phyloP scores from a whole-genome alignment of 495 filamentous ascomycete genomes.

The Gamarada debralockiae region DNA sequence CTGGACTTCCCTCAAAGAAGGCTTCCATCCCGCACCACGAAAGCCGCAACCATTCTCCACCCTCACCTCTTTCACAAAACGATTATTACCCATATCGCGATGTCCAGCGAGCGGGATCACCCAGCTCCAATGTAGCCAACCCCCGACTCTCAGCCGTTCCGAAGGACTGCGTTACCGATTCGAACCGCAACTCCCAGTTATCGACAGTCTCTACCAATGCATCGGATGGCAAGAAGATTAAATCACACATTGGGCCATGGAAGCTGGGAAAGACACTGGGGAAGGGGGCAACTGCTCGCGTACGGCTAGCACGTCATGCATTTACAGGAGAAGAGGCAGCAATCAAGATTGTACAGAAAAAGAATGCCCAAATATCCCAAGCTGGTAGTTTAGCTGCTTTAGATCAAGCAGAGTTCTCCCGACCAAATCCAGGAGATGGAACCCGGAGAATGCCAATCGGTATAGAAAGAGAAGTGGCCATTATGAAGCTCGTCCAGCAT shows the following conservation, averaged over 20 bases:
- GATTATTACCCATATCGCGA: constrained; percentile 24
- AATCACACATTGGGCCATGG: constrained; percentile 87
- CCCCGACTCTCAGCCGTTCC: constrained; percentile 49
- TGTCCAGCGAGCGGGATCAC: constrained; percentile 24
- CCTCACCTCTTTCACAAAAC: constrained; percentile 37
- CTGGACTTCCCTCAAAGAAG: constrained; percentile 18
- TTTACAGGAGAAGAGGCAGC: constrained; percentile 73
- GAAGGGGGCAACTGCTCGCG: constrained; percentile 77
- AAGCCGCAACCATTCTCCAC: constrained; percentile 27
- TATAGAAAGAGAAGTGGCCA: constrained; percentile 81
- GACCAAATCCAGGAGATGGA: constrained; percentile 44
- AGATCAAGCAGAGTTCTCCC: constrained; percentile 44
- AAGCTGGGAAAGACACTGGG: constrained; percentile 82
- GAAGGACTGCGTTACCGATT: constrained; percentile 44
- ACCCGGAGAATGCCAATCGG: constrained; percentile 72
- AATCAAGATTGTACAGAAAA: constrained; percentile 89
- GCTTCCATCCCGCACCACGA: constrained; percentile 36
- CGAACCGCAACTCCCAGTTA: constrained; percentile 67
- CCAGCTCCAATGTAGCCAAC: constrained; percentile 41
- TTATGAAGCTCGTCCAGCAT: constrained; percentile 95
- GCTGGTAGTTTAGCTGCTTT: constrained; percentile 74
- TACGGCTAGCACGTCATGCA: constrained; percentile 75
- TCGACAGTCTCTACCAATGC: constrained; percentile 63
- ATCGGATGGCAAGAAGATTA: constrained; percentile 58
- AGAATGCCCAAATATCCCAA: constrained; percentile 62